These are phyloP conservation scores for Penicillium alfredii DNA, from an alignment of 495 filamentous ascomycete species.

Conservation along the genomic window DNA sequence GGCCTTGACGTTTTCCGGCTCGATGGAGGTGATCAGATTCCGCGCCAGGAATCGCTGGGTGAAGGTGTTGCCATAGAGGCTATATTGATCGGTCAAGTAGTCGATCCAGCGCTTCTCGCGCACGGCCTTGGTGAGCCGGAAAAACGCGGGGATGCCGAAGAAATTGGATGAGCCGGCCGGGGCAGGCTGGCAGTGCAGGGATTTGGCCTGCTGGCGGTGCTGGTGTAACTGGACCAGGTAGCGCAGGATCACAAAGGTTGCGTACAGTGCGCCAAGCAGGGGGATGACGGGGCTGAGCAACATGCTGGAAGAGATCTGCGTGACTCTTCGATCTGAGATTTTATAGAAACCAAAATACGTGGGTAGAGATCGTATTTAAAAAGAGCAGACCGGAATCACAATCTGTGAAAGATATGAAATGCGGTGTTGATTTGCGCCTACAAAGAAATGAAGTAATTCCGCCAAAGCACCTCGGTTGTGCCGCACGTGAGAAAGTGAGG, in stretches of 20 bases:
- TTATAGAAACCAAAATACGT: background rate
- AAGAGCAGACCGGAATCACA: too few relatives aligned
- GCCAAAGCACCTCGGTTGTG: constrained; percentile 13
- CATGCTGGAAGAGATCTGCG: constrained; percentile 12
- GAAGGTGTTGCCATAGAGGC: constrained; percentile 33
- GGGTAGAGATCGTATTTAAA: too few relatives aligned
- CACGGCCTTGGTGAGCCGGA: constrained; percentile 22
- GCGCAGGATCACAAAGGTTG: constrained; percentile 22
- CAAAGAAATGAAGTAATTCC: constrained; percentile 1
- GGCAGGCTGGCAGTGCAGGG: constrained; percentile 33
- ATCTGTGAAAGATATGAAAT: too few relatives aligned
- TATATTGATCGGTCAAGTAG: constrained; percentile 25
- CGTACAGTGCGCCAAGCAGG: constrained; percentile 14
- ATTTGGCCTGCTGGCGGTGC: constrained; percentile 28
- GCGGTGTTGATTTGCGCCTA: too few relatives aligned
- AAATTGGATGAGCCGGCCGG: constrained; percentile 12
- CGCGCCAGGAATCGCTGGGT: constrained; percentile 20
- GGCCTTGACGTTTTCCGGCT: constrained; percentile 84
- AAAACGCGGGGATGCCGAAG: constrained; percentile 31
- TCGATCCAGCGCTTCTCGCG: constrained; percentile 32
- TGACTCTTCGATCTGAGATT: background rate
- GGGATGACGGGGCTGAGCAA: constrained; percentile 17
- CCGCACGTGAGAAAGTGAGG: constrained; percentile 11
- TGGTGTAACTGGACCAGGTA: constrained; percentile 20
- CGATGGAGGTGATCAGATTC: constrained; percentile 49